A percentile compares a stretch with the other conserved stretches of the same genome.
Conservation (phyloP, 2,329 filamentous ascomycete species). For the Ramularia endophylla region DNA sequence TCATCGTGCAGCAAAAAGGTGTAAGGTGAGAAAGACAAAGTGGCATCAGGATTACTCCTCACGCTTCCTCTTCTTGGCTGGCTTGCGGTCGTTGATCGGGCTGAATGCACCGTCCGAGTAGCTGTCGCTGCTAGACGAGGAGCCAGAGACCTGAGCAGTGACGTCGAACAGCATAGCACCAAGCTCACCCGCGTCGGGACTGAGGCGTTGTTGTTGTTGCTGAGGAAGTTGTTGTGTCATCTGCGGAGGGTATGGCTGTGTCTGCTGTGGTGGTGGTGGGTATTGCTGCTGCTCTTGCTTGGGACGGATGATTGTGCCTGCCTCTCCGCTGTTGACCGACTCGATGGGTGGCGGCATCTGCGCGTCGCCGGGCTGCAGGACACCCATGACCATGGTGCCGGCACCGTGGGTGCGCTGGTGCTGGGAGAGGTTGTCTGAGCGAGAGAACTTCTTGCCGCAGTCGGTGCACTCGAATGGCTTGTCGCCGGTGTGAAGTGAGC, state of each 20-base stretch:
- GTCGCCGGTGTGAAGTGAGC: conserved; percentile 95
- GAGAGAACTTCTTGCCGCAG: conserved; percentile 98
- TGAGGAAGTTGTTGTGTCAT: not conserved
- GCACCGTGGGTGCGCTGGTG: conserved; percentile 90
- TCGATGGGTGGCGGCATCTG: conserved; percentile 25
- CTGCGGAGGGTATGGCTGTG: conserved; percentile 7
- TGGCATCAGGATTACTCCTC: too few species aligned
- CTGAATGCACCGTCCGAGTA: conserved; percentile 26
- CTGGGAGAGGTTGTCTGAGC: conserved; percentile 94
- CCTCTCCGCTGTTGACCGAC: conserved; percentile 31
- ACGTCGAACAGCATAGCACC: conserved; percentile 76
- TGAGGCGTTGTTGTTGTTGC: conserved; percentile 22
- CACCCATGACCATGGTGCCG: conserved; percentile 84
- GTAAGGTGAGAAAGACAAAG: too few species aligned
- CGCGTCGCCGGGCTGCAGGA: conserved; percentile 46
- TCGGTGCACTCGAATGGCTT: conserved; percentile 98
- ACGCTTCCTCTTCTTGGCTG: conserved; percentile 38
- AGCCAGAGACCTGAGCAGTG: conserved; percentile 64
- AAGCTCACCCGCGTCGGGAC: conserved; percentile 56
- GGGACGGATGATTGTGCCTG: conserved; percentile 29
- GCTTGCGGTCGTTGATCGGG: conserved; percentile 27
- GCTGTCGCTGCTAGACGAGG: conserved; percentile 36
- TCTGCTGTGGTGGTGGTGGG: conserved; percentile 16
- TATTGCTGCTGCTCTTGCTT: conserved; percentile 28
- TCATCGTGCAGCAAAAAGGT: too few species aligned